phyloP scores from a whole-genome alignment of 495 filamentous ascomycete genomes.

The Ramalina peruviana region DNA sequence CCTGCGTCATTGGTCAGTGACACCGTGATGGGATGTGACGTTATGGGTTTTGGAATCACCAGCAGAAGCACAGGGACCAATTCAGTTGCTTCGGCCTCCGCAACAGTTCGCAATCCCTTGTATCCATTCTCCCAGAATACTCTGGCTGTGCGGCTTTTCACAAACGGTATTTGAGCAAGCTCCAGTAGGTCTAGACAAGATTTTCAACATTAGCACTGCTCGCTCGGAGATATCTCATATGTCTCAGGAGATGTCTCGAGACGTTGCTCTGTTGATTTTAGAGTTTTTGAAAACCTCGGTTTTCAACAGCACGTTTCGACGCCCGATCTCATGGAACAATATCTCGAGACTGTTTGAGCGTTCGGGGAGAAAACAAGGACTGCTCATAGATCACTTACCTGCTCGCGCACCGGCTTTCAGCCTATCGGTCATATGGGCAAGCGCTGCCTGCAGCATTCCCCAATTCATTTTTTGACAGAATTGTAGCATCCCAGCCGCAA shows the following conservation, averaged over 20 bases:
- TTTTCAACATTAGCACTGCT: too few relatives aligned
- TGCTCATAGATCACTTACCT: too few relatives aligned
- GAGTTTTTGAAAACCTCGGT: too few relatives aligned
- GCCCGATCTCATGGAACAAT: too few relatives aligned
- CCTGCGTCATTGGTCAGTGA: constrained; percentile 19
- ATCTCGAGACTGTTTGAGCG: too few relatives aligned
- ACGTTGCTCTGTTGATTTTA: too few relatives aligned
- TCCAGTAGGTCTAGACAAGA: constrained; percentile 43
- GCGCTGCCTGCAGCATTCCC: constrained; percentile 57
- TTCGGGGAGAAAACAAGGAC: too few relatives aligned
- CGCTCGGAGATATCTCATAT: too few relatives aligned
- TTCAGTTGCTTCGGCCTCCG: constrained; percentile 52
- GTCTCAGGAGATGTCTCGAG: too few relatives aligned
- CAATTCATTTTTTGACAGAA: constrained; percentile 66
- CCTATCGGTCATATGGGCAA: constrained; percentile 66
- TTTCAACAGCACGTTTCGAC: too few relatives aligned
- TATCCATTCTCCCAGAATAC: constrained; percentile 69
- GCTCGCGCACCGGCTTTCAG: constrained; percentile 61
- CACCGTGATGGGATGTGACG: neutral
- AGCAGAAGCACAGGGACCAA: constrained; percentile 57
- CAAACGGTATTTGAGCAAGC: constrained; percentile 58
- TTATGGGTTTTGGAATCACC: constrained; percentile 20
- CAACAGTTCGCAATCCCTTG: constrained; percentile 49
- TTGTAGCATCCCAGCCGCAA: constrained; percentile 62
- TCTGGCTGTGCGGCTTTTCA: constrained; percentile 66